Evolutionary conservation across 2,329 filamentous ascomycete species (phyloP).

Genomic region (Microdochium nivale): DNA sequence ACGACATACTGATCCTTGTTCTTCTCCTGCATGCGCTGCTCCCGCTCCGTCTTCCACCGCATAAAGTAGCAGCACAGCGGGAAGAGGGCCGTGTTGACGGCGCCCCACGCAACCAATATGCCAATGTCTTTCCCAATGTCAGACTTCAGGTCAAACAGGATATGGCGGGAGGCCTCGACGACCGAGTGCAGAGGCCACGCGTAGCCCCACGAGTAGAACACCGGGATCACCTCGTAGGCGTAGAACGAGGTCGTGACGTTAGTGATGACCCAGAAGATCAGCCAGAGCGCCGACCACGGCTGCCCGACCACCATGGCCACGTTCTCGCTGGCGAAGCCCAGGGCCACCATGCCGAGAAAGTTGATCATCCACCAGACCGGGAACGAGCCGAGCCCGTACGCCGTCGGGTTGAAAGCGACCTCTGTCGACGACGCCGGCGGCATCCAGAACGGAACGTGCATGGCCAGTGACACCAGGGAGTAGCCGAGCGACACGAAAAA

Average conservation of each 20-base stretch:
- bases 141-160: slow-evolving; percentile 51
- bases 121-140: slow-evolving; percentile 52
- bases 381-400: slow-evolving; percentile 50
- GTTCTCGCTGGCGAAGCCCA: slow-evolving; percentile 58
- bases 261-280: slow-evolving; percentile 61
- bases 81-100: slow-evolving; percentile 42
- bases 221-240: slow-evolving; percentile 45
- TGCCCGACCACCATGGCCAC: slow-evolving; percentile 52
- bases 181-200: slow-evolving; percentile 56
- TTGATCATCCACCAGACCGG: slow-evolving; percentile 57
- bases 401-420: slow-evolving; percentile 30
- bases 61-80: slow-evolving; percentile 36
- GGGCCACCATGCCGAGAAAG: slow-evolving; percentile 52
- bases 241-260: slow-evolving; percentile 56
- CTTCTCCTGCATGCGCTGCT: slow-evolving; percentile 14
- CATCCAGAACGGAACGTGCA: slow-evolving; percentile 52
- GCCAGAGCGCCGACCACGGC: slow-evolving; percentile 51
- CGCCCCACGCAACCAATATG: slow-evolving; percentile 49
- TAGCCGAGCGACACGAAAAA: slow-evolving; percentile 55
- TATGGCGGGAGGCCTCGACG: slow-evolving; percentile 49
- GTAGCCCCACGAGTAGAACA: slow-evolving; percentile 54
- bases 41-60: slow-evolving; percentile 28
- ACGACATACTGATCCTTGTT: slow-evolving; percentile 18
- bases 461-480: slow-evolving; percentile 54
- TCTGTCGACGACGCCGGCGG: slow-evolving; percentile 27